These are phyloP conservation scores for Durusdinium trenchii DNA, from an alignment of 73 alveolate genomes.

Conservation along the genomic window DNA sequence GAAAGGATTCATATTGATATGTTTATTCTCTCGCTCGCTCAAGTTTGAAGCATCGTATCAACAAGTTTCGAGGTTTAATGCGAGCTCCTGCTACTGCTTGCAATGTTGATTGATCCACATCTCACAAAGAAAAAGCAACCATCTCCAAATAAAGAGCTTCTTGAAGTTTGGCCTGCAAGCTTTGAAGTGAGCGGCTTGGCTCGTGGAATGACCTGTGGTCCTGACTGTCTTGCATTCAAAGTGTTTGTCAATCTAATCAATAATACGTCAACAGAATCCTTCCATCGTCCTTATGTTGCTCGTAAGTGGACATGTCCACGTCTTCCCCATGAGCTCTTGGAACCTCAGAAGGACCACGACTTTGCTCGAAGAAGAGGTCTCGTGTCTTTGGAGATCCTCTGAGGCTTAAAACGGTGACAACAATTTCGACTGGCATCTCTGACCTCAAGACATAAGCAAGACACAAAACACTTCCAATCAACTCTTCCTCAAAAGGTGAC, in stretches of 20 bases:
- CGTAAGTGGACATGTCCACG: slow-evolving; percentile 19
- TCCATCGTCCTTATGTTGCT: neutral
- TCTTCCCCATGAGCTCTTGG: slow-evolving; percentile 10
- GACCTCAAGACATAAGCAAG: neutral
- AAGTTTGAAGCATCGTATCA: too few relatives aligned
- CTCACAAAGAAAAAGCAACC: too few relatives aligned
- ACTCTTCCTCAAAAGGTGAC: too few relatives aligned
- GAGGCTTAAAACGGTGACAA: slow-evolving; percentile 2
- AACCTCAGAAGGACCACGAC: neutral
- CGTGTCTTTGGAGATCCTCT: too few relatives aligned
- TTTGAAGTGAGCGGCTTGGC: slow-evolving; percentile 77
- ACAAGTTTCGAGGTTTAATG: too few relatives aligned
- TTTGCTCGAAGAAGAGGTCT: neutral
- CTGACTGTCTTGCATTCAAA: neutral
- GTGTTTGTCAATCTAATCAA: neutral
- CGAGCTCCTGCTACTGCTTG: too few relatives aligned
- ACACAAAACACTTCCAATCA: too few relatives aligned
- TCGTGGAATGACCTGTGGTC: slow-evolving; percentile 40
- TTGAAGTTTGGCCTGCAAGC: slow-evolving; percentile 94
- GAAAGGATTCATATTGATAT: too few relatives aligned
- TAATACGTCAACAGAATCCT: neutral
- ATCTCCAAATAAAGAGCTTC: too few relatives aligned
- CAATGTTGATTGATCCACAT: too few relatives aligned
- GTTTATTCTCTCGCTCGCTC: too few relatives aligned
- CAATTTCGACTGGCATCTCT: slow-evolving; percentile 61